Base-by-base conservation (phyloP, 176 grass and related monocot species). In the Cymbopogon citratus region DNA sequence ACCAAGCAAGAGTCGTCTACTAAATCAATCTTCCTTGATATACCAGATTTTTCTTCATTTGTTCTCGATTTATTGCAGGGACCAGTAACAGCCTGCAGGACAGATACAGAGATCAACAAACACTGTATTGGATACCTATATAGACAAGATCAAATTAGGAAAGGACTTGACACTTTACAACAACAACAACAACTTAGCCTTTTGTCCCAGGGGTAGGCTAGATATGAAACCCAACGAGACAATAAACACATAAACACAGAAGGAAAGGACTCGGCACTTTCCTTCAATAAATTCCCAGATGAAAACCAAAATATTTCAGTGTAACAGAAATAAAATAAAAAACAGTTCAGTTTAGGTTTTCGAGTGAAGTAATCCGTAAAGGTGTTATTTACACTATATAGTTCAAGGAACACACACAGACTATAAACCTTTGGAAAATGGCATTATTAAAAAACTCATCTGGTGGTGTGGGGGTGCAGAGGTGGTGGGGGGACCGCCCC, bases 1-100 rank as follows among this genome's bases (percentile, higher is more conserved):
- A 87, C 45, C 44, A 80, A 87, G 64, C 40, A 83, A 18, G 83
- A 92, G 57, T 77, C 81, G 73, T 97, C 85, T 67, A 76, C 67
- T 71, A 56, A 69, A 77, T 85, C 59, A 84, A 82, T 57, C 81
- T 82, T 64, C 27, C 51, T 60, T 7, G 64, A 92, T 54, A 59
- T 48, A 63, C 28, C 87, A 80, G 51, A 65, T 45, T 74, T 88
- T 81, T 68, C 87, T 25, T 38, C 61, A 82, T 18, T 76, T 66
- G 4, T 48, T 61, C 54, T 80, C 45, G 77, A 71, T 14, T 57
- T 66, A 82, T 81, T 86, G 80, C 19, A 28, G 81, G 79, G 57
- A 87, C 16, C 43, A 87, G 78, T 51, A 49, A 43, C 34, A 45
- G 31, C 64, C 87, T 87, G 69, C 36, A 89, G 60, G 48, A 52